These are phyloP conservation scores for Hydnum rufescens DNA, from an alignment of 768 basidiomycete species.

Conservation along the genomic window DNA sequence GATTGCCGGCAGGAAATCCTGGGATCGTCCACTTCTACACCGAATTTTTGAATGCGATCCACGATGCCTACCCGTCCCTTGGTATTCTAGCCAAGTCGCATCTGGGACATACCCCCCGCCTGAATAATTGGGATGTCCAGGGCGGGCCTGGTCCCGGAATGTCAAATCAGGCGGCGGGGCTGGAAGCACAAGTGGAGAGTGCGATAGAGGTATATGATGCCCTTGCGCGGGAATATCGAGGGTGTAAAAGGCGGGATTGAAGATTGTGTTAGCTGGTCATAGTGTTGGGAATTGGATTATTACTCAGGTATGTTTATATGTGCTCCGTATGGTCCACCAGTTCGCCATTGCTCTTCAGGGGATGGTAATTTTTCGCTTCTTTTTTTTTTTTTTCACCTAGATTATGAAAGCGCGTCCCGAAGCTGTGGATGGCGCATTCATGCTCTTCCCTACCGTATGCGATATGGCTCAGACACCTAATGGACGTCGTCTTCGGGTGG, in stretches of 20 bases:
- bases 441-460: conserved; percentile 53
- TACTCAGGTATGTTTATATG: conserved; percentile 26
- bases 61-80: conserved; percentile 11
- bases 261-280: conserved; percentile 36
- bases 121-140: conserved; percentile 13
- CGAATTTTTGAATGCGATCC: not conserved
- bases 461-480: conserved; percentile 46
- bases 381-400: conserved; percentile 18
- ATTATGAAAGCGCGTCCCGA: conserved; percentile 29
- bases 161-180: conserved; percentile 12
- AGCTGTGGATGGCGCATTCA: conserved; percentile 25
- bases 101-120: conserved; percentile 37
- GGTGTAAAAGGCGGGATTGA: conserved; percentile 6
- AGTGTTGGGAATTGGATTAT: conserved; percentile 57
- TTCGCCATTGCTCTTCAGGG: not conserved
- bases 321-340: not conserved
- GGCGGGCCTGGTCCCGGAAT: conserved; percentile 4
- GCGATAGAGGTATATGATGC: conserved; percentile 35
- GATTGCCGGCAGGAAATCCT: not conserved
- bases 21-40: conserved; percentile 1
- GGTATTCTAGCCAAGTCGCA: conserved; percentile 43
- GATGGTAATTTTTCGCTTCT: not conserved
- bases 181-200: conserved; percentile 33
- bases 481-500: conserved; percentile 36
- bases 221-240: conserved; percentile 17